Evolutionary conservation across 371 early-diverging fungal species (phyloP).

Genomic region (Cokeromyces recurvatus): DNA sequence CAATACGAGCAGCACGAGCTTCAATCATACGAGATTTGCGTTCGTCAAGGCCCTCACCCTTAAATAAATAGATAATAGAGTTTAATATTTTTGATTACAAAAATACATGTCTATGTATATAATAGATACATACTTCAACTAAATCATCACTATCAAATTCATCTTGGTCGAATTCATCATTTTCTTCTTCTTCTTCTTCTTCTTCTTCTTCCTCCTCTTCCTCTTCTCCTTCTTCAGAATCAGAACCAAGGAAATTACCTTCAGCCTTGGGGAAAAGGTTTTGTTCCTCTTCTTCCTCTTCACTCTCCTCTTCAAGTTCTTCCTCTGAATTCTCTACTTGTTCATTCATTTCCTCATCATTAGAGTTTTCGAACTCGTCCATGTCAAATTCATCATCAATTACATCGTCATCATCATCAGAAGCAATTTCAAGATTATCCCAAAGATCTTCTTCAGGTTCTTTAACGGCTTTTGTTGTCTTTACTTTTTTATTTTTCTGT

Average conservation of each 20-base stretch:
- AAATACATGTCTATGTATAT: too few species aligned
- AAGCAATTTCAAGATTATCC: conserved; percentile 50
- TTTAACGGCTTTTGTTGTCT: too few species aligned
- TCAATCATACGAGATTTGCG: conserved; percentile 68
- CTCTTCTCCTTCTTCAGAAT: conserved; percentile 48
- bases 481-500: conserved; percentile 1
- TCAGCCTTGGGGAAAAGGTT: conserved; percentile 49
- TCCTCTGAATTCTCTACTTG: conserved; percentile 41
- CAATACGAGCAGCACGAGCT: conserved; percentile 51
- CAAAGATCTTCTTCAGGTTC: conserved; percentile 31
- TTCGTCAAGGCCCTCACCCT: conserved; percentile 59
- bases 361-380: conserved; percentile 8
- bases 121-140: conserved; percentile 31
- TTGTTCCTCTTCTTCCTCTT: conserved; percentile 27
- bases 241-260: conserved; percentile 52
- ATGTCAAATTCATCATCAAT: conserved; percentile 27
- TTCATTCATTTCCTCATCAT: conserved; percentile 29
- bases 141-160: conserved; percentile 33
- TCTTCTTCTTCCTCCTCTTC: conserved; percentile 29
- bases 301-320: conserved; percentile 17
- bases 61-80: too few species aligned
- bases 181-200: conserved; percentile 39
- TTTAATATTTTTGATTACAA: too few species aligned
- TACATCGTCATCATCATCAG: conserved; percentile 44
- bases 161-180: conserved; percentile 34